Evolutionary conservation across 306 rosid species (phyloP).

Genomic region (Psophocarpus tetragonolobus): DNA sequence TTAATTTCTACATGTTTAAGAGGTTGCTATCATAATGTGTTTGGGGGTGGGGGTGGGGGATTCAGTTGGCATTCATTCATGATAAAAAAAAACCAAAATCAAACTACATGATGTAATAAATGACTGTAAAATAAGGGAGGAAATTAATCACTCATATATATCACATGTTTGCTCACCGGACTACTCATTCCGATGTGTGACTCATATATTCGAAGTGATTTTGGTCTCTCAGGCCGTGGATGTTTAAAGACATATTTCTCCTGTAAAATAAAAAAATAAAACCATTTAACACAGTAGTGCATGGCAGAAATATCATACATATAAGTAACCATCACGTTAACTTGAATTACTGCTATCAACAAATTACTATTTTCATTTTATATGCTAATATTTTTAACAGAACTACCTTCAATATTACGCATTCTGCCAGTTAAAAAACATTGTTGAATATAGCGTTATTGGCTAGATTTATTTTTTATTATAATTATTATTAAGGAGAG

Average conservation of each 20-base stretch:
- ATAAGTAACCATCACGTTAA: conserved; percentile 11
- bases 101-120: not conserved
- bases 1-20: not conserved
- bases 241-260: conserved; percentile 78
- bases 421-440: conserved; percentile 20
- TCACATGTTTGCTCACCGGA: conserved; percentile 63
- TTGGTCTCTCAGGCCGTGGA: conserved; percentile 88
- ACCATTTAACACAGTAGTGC: conserved; percentile 21
- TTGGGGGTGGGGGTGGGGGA: not conserved
- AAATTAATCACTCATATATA: conserved; percentile 20
- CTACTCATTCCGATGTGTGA: conserved; percentile 98
- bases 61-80: not conserved
- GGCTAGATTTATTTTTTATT: conserved; percentile 9
- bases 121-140: conserved; percentile 3
- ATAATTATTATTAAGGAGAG: not conserved
- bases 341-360: conserved; percentile 8
- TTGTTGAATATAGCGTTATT: conserved; percentile 16
- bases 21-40: not conserved
- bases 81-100: conserved; percentile 2
- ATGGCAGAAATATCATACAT: conserved; percentile 21
- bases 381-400: conserved; percentile 8
- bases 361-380: conserved; percentile 10
- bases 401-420: conserved; percentile 5
- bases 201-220: conserved; percentile 93
- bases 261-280: conserved; percentile 48